A percentile compares a stretch with the other conserved stretches of the same genome.
Conservation (phyloP, 768 basidiomycete species). For the Gautieria morchelliformis region DNA sequence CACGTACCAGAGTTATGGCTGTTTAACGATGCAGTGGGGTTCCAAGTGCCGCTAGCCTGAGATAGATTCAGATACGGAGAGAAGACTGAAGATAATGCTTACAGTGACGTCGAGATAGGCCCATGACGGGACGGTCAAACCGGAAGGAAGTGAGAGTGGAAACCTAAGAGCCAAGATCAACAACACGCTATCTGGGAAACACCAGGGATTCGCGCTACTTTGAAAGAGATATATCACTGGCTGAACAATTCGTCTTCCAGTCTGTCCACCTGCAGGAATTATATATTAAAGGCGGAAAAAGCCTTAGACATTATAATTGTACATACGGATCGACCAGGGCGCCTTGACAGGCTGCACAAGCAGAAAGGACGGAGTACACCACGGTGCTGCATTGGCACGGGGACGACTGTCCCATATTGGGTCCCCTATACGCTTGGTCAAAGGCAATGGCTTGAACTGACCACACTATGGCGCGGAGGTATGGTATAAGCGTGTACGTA, state of each 20-base stretch:
- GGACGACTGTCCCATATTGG: neutral
- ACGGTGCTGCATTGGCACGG: slow-evolving; percentile 5
- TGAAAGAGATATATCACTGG: neutral
- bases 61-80: neutral
- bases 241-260: neutral
- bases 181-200: neutral
- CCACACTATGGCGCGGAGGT: neutral
- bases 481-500: neutral
- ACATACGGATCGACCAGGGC: neutral
- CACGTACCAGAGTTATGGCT: neutral
- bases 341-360: slow-evolving; percentile 1
- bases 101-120: neutral
- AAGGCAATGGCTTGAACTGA: neutral
- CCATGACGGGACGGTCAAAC: neutral
- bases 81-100: neutral
- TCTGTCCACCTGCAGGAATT: neutral
- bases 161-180: neutral
- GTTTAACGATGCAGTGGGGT: neutral
- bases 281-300: too few relatives aligned
- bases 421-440: neutral
- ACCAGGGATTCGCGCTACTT: neutral
- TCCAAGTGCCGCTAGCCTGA: neutral
- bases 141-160: neutral
- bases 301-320: too few relatives aligned
- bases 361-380: neutral